Conservation (phyloP, 768 basidiomycete species). For the Pleurotus ostreatus region DNA sequence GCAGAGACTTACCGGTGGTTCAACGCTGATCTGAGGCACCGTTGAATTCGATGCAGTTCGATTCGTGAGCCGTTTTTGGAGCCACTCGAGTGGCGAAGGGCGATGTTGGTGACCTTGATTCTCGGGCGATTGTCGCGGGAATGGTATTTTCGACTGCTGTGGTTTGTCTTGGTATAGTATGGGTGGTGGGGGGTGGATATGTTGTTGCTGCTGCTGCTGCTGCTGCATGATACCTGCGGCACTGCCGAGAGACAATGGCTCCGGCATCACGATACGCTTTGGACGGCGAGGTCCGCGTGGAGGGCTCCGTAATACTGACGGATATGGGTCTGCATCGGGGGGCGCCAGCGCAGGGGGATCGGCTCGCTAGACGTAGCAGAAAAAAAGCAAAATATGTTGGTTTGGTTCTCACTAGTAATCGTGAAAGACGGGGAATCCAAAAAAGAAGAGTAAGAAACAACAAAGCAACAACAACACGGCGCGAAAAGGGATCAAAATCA, state of each 20-base stretch:
- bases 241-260: neutral
- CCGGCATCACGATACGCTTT: neutral
- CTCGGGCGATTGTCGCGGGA: constrained; percentile 1
- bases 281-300: constrained; percentile 2
- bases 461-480: neutral
- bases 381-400: neutral
- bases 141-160: neutral
- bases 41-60: neutral
- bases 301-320: neutral
- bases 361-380: neutral
- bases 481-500: neutral
- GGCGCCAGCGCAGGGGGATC: neutral
- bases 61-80: neutral
- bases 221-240: neutral
- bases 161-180: constrained; percentile 1
- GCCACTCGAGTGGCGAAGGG: constrained; percentile 3
- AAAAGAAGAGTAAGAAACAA: neutral
- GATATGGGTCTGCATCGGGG: neutral
- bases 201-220: constrained; percentile 10
- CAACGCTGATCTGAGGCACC: constrained; percentile 4
- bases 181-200: constrained; percentile 17
- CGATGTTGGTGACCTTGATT: neutral
- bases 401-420: neutral
- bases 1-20: neutral
- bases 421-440: neutral